phyloP scores from a whole-genome alignment of 2,329 filamentous ascomycete species.

The Fusarium sp. region DNA sequence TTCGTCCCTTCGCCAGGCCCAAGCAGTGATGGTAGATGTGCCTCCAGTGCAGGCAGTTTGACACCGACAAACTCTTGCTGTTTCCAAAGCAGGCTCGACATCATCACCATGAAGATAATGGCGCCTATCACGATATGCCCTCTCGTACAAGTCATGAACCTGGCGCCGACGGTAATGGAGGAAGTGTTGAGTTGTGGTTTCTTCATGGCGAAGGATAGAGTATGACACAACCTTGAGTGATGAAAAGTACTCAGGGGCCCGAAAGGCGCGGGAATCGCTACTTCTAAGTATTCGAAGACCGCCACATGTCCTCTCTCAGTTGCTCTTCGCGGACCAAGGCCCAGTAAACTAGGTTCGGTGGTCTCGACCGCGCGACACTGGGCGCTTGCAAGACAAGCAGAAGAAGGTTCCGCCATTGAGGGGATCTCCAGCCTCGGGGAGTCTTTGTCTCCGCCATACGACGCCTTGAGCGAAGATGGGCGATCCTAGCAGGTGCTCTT shows the following conservation, averaged over 20 bases:
- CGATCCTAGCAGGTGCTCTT: slow-evolving; percentile 4
- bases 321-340: background rate
- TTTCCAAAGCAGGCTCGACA: slow-evolving; percentile 37
- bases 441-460: slow-evolving; percentile 4
- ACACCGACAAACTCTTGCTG: slow-evolving; percentile 34
- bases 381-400: background rate
- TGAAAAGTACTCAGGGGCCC: too few relatives aligned
- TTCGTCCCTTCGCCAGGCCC: background rate
- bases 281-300: slow-evolving; percentile 27
- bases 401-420: slow-evolving; percentile 1
- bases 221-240: background rate
- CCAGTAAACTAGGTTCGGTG: slow-evolving; percentile 8
- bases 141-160: slow-evolving; percentile 29
- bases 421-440: slow-evolving; percentile 1
- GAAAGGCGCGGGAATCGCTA: background rate
- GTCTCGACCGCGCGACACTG: background rate
- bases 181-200: slow-evolving; percentile 7
- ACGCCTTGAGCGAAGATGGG: slow-evolving; percentile 24
- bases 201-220: slow-evolving; percentile 28
- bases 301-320: background rate
- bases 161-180: background rate
- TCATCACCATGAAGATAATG: slow-evolving; percentile 38
- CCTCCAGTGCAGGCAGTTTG: slow-evolving; percentile 23
- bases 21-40: slow-evolving; percentile 6
- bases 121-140: slow-evolving; percentile 35